Evolutionary conservation across 306 rosid species (phyloP), one percentile per base, ranked within the genome.

Genomic region (Rosa chinensis): DNA sequence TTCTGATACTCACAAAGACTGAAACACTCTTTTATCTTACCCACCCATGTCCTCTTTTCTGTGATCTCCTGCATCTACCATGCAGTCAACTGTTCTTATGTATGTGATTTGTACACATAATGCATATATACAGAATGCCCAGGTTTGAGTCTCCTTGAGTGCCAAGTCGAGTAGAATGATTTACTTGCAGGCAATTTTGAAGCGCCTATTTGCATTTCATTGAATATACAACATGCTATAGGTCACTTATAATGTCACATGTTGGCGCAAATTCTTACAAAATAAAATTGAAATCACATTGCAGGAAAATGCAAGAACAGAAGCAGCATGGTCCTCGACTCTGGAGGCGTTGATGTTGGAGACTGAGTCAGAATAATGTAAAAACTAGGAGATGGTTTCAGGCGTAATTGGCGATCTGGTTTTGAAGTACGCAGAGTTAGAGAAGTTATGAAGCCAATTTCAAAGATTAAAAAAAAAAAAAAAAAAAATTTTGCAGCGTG

Each of bases 251-350:
- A 10, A 42, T 58, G 6, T 25, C 35, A 73, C 62, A 8, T 49
- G 62, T 37, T 72, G 5, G 3, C 12, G 13, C 17, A 72, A 50
- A 52, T 50, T 50, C 76, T 72, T 72, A 52, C 63, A 25, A 4
- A 3, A 39, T 12, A 12, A 1, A 58, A 6, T 67, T 47, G 18
- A 18, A 77, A 55, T 21, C 20, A 35, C 73, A 49, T 74, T 77
- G 88, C 90, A 94, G 98, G 94, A 84, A 72, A 81, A 75, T 85
- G 79, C 93, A 92, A 85, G 91, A 87, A 78, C 89, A 90, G 82
- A 92, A 84, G 84, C 89, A 85, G 73, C 94, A 87, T 4, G 91
- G 94, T 80, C 88, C 88, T 43, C 47, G 47, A 49, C 37, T 94
- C 56, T 92, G 98, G 98, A 84, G 61, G 81, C 90, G 86, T 44